Base-by-base conservation (phyloP, 2,329 filamentous ascomycete species). In the Aspergillus novofumigatus region DNA sequence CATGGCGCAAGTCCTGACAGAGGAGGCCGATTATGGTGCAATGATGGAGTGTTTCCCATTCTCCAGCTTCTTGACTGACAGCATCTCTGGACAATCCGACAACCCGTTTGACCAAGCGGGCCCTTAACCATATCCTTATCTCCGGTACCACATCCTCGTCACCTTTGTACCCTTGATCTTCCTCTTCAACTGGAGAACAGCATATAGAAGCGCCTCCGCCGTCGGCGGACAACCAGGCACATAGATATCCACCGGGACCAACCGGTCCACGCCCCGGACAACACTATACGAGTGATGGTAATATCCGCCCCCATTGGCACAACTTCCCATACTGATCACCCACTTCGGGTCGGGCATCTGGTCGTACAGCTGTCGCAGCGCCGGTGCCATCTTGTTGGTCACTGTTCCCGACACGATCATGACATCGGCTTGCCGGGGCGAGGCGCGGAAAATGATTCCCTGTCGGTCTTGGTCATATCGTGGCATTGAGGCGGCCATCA, bases 301-400 rank as follows among this genome's bases (percentile, higher is more conserved):
- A 78, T 93, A 93, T 54, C 90, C 90, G 60, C 90, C 90, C 52
- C 90, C 90, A 75, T 92, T 92, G 59, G 90, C 90, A 74, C 90
- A 93, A 69, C 86, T 90, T 11, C 90, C 90, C 90, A 93, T 93
- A 66, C 86, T 90, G 68, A 89, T 83, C 23, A 93, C 91, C 91
- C 91, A 96, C 70, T 89, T 83, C 20, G 91, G 91, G 32, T 96
- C 91, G 29, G 91, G 91, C 91, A 96, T 96, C 81, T 96, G 92
- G 75, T 96, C 92, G 79, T 96, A 96, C 61, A 94, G 87, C 78
- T 93, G 90, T 74, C 92, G 83, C 70, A 96, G 79, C 21, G 92
- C 91, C 1, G 91, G 90, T 0, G 90, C 91, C 91, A 96, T 96
- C 81, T 96, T 96, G 82, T 96, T 96, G 65, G 90, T 94, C 59